Evolutionary conservation across 2,329 filamentous ascomycete genomes (phyloP).

Genomic region (Penicillium hesseltinei): DNA sequence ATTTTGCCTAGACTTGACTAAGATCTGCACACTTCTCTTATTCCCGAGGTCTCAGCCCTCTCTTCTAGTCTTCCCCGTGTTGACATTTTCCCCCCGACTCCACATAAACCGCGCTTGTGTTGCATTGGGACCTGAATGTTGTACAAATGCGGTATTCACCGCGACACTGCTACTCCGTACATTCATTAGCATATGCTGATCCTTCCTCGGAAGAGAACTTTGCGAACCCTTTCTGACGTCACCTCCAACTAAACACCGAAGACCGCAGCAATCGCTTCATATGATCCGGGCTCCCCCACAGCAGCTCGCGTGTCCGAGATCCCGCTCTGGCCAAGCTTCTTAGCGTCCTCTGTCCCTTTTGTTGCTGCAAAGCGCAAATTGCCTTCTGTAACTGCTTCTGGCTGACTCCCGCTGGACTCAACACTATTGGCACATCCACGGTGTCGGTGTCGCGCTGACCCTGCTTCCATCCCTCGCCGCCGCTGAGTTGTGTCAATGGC

Average conservation of each 20-base stretch:
- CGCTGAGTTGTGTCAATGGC: slow-evolving; percentile 55
- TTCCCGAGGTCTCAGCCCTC: background rate
- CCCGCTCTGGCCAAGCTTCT: slow-evolving; percentile 23
- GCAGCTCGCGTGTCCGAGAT: slow-evolving; percentile 26
- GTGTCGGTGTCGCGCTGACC: slow-evolving; percentile 34
- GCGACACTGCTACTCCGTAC: slow-evolving; percentile 4
- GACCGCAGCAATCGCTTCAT: slow-evolving; percentile 31
- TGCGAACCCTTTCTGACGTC: slow-evolving; percentile 9
- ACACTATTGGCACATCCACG: slow-evolving; percentile 39
- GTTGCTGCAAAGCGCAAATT: slow-evolving; percentile 25
- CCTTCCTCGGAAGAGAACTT: slow-evolving; percentile 8
- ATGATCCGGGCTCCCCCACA: slow-evolving; percentile 34
- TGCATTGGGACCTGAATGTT: slow-evolving; percentile 5
- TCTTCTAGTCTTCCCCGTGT: background rate
- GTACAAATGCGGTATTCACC: slow-evolving; percentile 20
- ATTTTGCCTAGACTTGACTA: background rate
- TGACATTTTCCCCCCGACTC: background rate
- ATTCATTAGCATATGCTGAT: slow-evolving; percentile 6
- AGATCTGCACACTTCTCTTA: background rate
- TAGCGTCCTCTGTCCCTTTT: slow-evolving; percentile 9
- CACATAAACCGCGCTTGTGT: slow-evolving; percentile 4
- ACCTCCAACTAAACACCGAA: slow-evolving; percentile 28
- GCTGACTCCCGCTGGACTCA: slow-evolving; percentile 30
- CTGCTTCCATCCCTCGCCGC: slow-evolving; percentile 39
- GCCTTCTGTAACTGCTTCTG: slow-evolving; percentile 25